These are phyloP conservation scores for Tilletia indica DNA, from an alignment of 1,284 basidiomycete genomes.

Conservation along the genomic window DNA sequence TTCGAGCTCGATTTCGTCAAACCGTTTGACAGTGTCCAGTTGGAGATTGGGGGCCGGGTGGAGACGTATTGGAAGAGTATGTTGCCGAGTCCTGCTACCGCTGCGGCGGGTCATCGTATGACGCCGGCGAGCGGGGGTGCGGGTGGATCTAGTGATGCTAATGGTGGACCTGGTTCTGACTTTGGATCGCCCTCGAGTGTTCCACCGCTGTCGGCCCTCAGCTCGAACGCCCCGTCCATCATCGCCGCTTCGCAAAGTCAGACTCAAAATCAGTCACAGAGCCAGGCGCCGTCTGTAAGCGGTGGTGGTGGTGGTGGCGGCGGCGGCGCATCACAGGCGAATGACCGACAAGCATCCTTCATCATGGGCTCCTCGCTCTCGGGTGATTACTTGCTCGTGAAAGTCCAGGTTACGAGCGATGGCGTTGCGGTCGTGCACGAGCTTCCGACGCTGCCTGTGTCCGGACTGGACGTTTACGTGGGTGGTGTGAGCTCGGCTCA, in stretches of 20 bases:
- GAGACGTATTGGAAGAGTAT: constrained; percentile 57
- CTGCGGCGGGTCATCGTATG: constrained; percentile 35
- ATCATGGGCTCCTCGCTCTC: constrained; percentile 80
- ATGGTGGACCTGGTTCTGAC: constrained; percentile 21
- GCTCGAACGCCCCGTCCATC: constrained; percentile 4
- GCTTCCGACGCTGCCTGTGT: constrained; percentile 70
- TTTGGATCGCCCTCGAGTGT: constrained; percentile 12
- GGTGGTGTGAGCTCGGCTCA: constrained; percentile 78
- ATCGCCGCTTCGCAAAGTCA: background rate
- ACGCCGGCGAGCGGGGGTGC: constrained; percentile 40
- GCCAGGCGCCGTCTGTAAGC: background rate
- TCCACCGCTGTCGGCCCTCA: constrained; percentile 5
- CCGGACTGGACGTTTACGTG: constrained; percentile 73
- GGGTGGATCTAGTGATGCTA: background rate
- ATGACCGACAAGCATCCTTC: constrained; percentile 53
- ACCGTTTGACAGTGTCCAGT: constrained; percentile 85
- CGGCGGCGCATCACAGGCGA: background rate
- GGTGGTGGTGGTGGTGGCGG: background rate
- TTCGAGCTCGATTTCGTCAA: constrained; percentile 86
- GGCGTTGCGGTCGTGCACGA: constrained; percentile 78
- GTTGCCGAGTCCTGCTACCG: constrained; percentile 35
- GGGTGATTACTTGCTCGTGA: constrained; percentile 79
- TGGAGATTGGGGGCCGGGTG: constrained; percentile 86
- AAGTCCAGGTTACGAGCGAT: constrained; percentile 89
- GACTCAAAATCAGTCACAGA: background rate